Base-by-base conservation (phyloP, 805 yeast genomes). In the Hanseniaspora guilliermondii region DNA sequence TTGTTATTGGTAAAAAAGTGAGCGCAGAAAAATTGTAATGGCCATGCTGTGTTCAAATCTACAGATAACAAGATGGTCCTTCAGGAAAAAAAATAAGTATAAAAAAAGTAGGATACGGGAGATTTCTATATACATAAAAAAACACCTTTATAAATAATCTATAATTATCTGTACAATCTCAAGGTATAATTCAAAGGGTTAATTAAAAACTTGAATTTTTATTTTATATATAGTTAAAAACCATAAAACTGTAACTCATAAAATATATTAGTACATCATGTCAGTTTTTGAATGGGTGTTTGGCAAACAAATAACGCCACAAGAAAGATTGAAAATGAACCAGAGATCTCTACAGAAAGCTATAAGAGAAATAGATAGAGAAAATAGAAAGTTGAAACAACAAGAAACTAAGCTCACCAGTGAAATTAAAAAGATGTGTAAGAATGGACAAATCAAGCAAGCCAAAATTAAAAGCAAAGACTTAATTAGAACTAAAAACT, bases 391-490 rank as follows among this genome's bases (percentile, higher is more conserved):
- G 65, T 72, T 93, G 39, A 96, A 91, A 66, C 79, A 76, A 55
- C 98, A 94, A 68, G 98, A 93, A 68, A 89, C 88, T 77, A 86
- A 84, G 65, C 74, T 93, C 39, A 76, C 87, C 35, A 65, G 74
- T 32, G 98, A 93, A 55, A 91, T 93, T 64, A 89, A 89, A 67
- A 87, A 85, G 66, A 79, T 91, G 11, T 98, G 97, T 4, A 89
- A 88, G 65, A 80, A 74, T 58, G 95, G 95, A 42, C 97, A 91
- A 68, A 75, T 86, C 55, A 79, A 83, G 42, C 87, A 95, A 12
- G 88, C 95, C 55, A 88, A 87, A 70, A 85, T 94, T 41, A 96
- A 93, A 73, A 97, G 98, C 35, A 86, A 87, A 66, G 99, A 93
- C 67, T 75, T 93, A 47, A 87, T 93, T 25, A 76, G 99, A 56